Evolutionary conservation across 2,329 filamentous ascomycete species (phyloP), one percentile per base, ranked within the genome.

Genomic region (Colletotrichum sp.): DNA sequence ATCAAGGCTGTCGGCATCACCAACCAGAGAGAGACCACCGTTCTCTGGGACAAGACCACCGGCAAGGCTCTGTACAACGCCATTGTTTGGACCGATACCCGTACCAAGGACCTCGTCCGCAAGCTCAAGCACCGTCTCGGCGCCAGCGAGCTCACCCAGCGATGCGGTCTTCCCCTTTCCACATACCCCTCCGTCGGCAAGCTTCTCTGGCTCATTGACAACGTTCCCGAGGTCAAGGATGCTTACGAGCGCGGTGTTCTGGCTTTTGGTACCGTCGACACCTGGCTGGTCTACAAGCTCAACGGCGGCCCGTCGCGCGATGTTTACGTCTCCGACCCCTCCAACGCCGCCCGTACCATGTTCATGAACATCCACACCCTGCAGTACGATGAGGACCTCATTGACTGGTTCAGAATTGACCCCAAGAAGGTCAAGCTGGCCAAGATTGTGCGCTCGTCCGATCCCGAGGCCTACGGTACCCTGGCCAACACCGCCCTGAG

Each of bases 41-140:
- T 96, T 2, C 92, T 95, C 70, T 96, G 95, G 95, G 94, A 96
- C 83, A 91, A 89, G 82, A 90, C 92, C 79, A 96, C 94, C 0
- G 95, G 95, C 66, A 91, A 96, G 82, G 91, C 95, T 10, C 87
- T 97, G 52, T 90, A 96, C 87, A 95, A 96, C 82, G 94, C 94
- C 77, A 95, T 97, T 78, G 95, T 95, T 71, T 96, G 95, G 95
- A 94, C 95, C 52, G 95, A 97, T 82, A 96, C 94, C n/a, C 89
- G 95, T 70, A 93, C 94, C 64, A 90, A 92, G 78, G 89, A 90
- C 70, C 87, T 96, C 65, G 94, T 95, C 12, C 92, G 94, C 76
- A 92, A 95, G 79, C 86, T 96, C 36, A 96, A 95, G 85, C 84
- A 87, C 18, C 89, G 90, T 77, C 87, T 92, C 24, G 94, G 93